phyloP scores from a whole-genome alignment of 2,329 filamentous ascomycete species.

The Penicillium oxalicum region DNA sequence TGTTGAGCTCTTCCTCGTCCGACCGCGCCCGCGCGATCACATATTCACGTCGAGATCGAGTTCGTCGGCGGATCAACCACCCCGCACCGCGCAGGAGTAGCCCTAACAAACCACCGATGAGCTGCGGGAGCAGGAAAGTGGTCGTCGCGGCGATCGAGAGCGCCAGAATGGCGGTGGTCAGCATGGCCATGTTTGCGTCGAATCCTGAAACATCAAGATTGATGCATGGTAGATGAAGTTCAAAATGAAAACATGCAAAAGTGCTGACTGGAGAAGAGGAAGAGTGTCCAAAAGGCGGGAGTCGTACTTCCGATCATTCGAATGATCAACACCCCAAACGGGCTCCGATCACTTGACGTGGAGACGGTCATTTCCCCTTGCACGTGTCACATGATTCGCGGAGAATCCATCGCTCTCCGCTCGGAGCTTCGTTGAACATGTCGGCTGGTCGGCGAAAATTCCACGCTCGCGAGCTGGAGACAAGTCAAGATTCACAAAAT shows the following conservation, averaged over 20 bases:
- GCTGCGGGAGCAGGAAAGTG: constrained; percentile 30
- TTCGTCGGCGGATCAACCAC: constrained; percentile 58
- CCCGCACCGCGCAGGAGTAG: constrained; percentile 45
- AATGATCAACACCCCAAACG: too few relatives aligned
- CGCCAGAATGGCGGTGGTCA: constrained; percentile 28
- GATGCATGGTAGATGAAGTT: constrained; percentile 15
- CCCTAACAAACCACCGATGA: constrained; percentile 29
- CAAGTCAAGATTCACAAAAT: neutral
- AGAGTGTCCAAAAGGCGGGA: neutral
- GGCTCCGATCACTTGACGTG: constrained; percentile 16
- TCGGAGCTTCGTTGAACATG: constrained; percentile 1
- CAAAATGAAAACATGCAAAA: neutral
- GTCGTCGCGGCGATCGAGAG: constrained; percentile 30
- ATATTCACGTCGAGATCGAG: constrained; percentile 55
- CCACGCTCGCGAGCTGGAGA: neutral
- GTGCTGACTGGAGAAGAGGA: neutral
- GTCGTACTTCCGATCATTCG: neutral
- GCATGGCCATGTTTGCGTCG: constrained; percentile 27
- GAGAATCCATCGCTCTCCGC: constrained; percentile 1
- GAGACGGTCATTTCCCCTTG: constrained; percentile 12
- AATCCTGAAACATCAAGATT: constrained; percentile 11
- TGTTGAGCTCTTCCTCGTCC: constrained; percentile 34
- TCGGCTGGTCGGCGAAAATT: neutral
- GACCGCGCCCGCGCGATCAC: constrained; percentile 46
- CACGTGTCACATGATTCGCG: constrained; percentile 20